Evolutionary conservation across 257 asterid species (phyloP).

Genomic region (Anisodus acutangulus): DNA sequence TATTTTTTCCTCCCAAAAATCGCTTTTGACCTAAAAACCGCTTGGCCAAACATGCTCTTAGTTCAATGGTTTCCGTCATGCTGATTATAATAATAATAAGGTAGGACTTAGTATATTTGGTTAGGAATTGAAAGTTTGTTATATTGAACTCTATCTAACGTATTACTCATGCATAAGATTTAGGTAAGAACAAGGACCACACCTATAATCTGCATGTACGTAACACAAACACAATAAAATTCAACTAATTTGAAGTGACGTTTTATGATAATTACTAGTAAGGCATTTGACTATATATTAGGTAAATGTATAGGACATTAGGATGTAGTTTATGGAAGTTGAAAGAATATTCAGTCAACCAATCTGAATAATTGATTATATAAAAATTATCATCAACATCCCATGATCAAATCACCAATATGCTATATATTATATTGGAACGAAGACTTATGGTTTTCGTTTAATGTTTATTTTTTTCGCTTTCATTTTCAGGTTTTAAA

Average conservation of each 20-base stretch:
- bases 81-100: background rate
- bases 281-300: background rate
- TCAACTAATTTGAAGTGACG: background rate
- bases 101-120: background rate
- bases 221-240: background rate
- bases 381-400: background rate
- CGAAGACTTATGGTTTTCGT: background rate
- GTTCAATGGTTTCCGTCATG: too few species aligned
- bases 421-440: too few species aligned
- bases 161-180: background rate
- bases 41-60: too few species aligned
- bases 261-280: background rate
- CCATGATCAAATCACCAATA: background rate
- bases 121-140: background rate
- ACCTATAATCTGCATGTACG: background rate
- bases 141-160: background rate
- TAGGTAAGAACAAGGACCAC: background rate
- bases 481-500: background rate
- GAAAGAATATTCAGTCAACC: background rate
- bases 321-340: background rate
- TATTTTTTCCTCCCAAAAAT: too few species aligned
- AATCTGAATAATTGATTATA: background rate
- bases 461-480: too few species aligned
- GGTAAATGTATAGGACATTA: background rate
- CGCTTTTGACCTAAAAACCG: too few species aligned